Evolutionary conservation across 306 rosid species (phyloP).

Genomic region (Trifolium fragiferum): DNA sequence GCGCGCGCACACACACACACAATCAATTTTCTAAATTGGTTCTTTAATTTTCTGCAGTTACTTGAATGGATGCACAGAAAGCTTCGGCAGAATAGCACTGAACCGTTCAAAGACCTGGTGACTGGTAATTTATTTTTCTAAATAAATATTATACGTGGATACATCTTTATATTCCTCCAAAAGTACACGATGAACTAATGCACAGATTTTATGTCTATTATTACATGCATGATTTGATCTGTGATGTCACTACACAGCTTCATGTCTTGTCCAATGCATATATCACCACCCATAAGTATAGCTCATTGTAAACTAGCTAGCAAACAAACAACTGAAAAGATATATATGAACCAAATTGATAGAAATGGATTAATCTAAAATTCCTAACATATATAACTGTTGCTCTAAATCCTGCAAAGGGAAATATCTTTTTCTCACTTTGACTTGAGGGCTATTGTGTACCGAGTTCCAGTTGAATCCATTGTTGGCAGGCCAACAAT

Average conservation of each 20-base stretch:
- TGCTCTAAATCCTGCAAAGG: no score
- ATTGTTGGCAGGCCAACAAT: no score
- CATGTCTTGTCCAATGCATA: not conserved
- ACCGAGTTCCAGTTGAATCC: no score
- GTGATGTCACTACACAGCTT: not conserved
- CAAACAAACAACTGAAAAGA: no score
- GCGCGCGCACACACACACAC: not conserved
- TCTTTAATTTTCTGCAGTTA: slow-evolving; percentile 55
- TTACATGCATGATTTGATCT: not conserved
- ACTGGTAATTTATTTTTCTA: slow-evolving; percentile 48
- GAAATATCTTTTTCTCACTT: no score
- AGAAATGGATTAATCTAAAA: no score
- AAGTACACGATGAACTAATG: not conserved
- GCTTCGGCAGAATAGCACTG: slow-evolving; percentile 73
- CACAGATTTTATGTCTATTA: not conserved
- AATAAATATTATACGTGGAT: no score
- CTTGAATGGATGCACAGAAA: slow-evolving; percentile 92
- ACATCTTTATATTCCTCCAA: not conserved
- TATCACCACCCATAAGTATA: not conserved
- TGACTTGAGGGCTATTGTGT: no score
- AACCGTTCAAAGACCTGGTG: slow-evolving; percentile 64
- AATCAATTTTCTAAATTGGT: slow-evolving; percentile 21
- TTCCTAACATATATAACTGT: no score
- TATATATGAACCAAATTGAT: no score
- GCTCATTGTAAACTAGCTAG: not conserved